Conservation (phyloP, 75 land plant species). For the Selaginella moellendorffii region DNA sequence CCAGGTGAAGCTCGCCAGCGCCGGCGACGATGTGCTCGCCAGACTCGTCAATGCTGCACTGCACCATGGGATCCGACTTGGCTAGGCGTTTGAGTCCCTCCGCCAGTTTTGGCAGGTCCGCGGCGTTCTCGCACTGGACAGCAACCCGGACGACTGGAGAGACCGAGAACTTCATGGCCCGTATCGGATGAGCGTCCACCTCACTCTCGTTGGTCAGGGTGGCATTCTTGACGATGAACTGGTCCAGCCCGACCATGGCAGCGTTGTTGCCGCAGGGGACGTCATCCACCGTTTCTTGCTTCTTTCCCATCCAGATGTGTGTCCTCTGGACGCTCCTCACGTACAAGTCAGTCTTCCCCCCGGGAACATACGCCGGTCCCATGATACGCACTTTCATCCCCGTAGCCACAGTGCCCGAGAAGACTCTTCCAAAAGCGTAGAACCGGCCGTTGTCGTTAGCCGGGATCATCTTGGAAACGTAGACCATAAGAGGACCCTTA, state of each 20-base stretch:
- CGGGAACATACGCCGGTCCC: conserved; percentile 12
- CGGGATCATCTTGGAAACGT: conserved; percentile 27
- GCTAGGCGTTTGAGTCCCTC: conserved; percentile 50
- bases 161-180: conserved; percentile 37
- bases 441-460: conserved; percentile 21
- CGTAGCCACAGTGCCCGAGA: conserved; percentile 3
- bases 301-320: conserved; percentile 13
- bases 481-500: conserved; percentile 28
- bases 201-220: conserved; percentile 45
- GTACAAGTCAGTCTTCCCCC: conserved; percentile 21
- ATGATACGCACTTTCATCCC: conserved; percentile 4
- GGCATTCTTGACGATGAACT: conserved; percentile 52
- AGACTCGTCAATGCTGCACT: conserved; percentile 53
- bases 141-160: conserved; percentile 27
- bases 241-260: conserved; percentile 56
- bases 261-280: conserved; percentile 51
- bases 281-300: conserved; percentile 27
- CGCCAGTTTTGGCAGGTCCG: conserved; percentile 53
- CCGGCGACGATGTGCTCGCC: conserved; percentile 67
- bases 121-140: conserved; percentile 31
- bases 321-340: conserved; percentile 13
- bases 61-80: conserved; percentile 74
- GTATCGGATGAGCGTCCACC: conserved; percentile 49
- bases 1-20: conserved; percentile 49
- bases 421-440: conserved; percentile 22